Evolutionary conservation across 768 basidiomycete genomes (phyloP).

Genomic region (Suillus lakei): DNA sequence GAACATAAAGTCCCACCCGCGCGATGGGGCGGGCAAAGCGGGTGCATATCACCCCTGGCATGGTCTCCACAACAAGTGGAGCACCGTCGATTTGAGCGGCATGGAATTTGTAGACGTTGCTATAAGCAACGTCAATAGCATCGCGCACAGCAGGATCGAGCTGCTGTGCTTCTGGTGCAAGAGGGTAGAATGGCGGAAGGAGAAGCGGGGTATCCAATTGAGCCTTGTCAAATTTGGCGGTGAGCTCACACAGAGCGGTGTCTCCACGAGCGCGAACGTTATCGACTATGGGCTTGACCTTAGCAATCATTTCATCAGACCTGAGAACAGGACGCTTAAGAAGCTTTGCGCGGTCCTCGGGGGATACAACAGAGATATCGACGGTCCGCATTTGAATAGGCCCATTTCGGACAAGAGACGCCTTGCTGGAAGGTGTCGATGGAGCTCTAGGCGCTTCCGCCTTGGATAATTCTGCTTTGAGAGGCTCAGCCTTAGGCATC

Average conservation of each 20-base stretch:
- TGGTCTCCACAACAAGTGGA: conserved; percentile 87
- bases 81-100: conserved; percentile 78
- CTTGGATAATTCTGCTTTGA: conserved; percentile 9
- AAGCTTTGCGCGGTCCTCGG: conserved; percentile 64
- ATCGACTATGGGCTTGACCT: conserved; percentile 94
- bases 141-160: conserved; percentile 66
- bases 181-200: conserved; percentile 71
- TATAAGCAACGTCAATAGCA: conserved; percentile 90
- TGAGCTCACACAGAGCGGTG: conserved; percentile 82
- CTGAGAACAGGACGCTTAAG: conserved; percentile 90
- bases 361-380: conserved; percentile 53
- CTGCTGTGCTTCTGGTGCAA: conserved; percentile 54
- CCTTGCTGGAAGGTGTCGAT: conserved; percentile 25
- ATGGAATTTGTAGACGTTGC: conserved; percentile 92
- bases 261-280: conserved; percentile 86
- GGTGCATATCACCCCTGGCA: conserved; percentile 96
- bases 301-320: conserved; percentile 63
- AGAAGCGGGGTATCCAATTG: conserved; percentile 70
- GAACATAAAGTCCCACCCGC: conserved; percentile 95
- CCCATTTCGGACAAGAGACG: conserved; percentile 34
- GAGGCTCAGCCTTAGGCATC: conserved; percentile 31
- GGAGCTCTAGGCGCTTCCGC: conserved; percentile 34
- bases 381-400: conserved; percentile 82
- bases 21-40: conserved; percentile 95
- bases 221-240: conserved; percentile 92